Evolutionary conservation across 2,329 filamentous ascomycete genomes (phyloP).

Genomic region (Colletotrichum abscissum): DNA sequence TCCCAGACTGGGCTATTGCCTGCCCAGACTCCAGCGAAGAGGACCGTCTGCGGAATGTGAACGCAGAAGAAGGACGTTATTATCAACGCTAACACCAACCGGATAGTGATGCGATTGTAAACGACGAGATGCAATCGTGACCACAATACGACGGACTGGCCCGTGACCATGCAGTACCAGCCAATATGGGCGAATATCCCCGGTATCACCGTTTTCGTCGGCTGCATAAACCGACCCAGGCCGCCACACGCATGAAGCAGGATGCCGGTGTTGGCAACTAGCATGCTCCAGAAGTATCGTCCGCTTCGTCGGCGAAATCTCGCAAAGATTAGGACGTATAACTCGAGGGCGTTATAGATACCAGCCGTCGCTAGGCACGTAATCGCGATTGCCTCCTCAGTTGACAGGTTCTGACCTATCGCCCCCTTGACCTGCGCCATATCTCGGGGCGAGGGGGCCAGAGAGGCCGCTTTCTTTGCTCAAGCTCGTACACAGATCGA

Average conservation of each 20-base stretch:
- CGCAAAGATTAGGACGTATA: constrained; percentile 40
- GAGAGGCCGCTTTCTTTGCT: neutral
- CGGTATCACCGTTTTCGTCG: constrained; percentile 57
- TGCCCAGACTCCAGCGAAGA: constrained; percentile 61
- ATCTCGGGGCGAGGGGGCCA: neutral
- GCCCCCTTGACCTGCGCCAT: constrained; percentile 32
- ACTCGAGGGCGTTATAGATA: constrained; percentile 40
- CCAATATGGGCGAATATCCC: constrained; percentile 26
- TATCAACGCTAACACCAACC: constrained; percentile 60
- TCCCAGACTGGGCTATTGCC: constrained; percentile 41
- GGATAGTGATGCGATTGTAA: constrained; percentile 33
- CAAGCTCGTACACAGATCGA: neutral
- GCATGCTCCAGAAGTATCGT: constrained; percentile 45
- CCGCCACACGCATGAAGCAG: constrained; percentile 65
- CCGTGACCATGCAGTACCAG: constrained; percentile 69
- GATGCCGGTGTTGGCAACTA: constrained; percentile 49
- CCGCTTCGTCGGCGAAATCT: constrained; percentile 40
- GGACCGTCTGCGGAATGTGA: constrained; percentile 59
- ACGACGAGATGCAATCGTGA: constrained; percentile 68
- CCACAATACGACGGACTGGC: constrained; percentile 41
- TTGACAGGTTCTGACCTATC: constrained; percentile 3
- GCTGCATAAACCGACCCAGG: constrained; percentile 47
- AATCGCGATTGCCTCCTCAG: constrained; percentile 14
- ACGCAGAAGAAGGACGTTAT: constrained; percentile 59
- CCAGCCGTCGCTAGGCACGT: constrained; percentile 22